These are phyloP conservation scores for Sugiyamaella castrensis DNA, from an alignment of 1,139 yeast genomes.

Conservation along the genomic window DNA sequence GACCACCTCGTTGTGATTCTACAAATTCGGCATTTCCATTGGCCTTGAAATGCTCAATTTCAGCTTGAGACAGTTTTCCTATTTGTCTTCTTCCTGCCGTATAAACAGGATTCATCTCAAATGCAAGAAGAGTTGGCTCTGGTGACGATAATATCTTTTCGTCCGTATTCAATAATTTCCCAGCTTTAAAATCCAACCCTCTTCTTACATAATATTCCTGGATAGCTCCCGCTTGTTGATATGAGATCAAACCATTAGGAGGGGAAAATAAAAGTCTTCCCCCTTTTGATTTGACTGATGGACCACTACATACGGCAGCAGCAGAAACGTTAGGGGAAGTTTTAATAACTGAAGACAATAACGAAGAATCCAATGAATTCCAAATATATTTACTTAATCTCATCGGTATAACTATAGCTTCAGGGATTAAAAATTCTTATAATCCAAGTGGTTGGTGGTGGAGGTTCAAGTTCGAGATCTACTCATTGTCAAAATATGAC, in stretches of 20 bases:
- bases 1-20: conserved; percentile 92
- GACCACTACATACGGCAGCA: too few relatives aligned
- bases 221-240: conserved; percentile 55
- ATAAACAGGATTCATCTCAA: conserved; percentile 79
- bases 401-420: too few relatives aligned
- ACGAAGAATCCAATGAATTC: too few relatives aligned
- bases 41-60: conserved; percentile 31
- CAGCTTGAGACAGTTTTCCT: conserved; percentile 41
- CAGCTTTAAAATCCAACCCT: conserved; percentile 57
- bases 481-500: too few relatives aligned
- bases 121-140: conserved; percentile 63
- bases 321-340: too few relatives aligned
- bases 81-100: conserved; percentile 86
- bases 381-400: too few relatives aligned
- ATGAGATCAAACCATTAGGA: conserved; percentile 54
- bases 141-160: conserved; percentile 4
- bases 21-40: conserved; percentile 50
- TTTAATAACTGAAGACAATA: too few relatives aligned
- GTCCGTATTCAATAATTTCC: conserved; percentile 11
- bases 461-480: too few relatives aligned
- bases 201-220: conserved; percentile 63
- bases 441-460: too few relatives aligned
- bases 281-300: not conserved
- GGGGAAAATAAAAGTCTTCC: conserved; percentile 50
- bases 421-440: too few relatives aligned